phyloP scores from a whole-genome alignment of 2,329 filamentous ascomycete genomes.

The Alternaria atra region DNA sequence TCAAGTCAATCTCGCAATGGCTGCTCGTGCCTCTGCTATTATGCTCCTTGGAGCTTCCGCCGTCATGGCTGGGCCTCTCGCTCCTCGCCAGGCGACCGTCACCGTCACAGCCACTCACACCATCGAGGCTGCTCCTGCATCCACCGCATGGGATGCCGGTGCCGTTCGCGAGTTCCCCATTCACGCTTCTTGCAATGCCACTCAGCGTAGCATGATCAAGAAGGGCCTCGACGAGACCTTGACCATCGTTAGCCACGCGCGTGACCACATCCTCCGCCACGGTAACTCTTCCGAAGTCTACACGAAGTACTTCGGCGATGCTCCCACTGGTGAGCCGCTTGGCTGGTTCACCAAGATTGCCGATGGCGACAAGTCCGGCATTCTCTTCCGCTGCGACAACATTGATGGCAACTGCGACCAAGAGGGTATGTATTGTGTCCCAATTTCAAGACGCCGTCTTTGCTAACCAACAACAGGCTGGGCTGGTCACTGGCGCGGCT shows the following conservation, averaged over 20 bases:
- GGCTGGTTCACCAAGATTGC: constrained; percentile 71
- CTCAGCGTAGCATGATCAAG: constrained; percentile 65
- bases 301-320: constrained; percentile 72
- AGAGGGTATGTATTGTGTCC: constrained; percentile 29
- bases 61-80: constrained; percentile 38
- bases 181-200: constrained; percentile 72
- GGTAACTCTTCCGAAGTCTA: constrained; percentile 68
- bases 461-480: constrained; percentile 57
- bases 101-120: constrained; percentile 34
- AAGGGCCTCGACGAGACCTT: constrained; percentile 67
- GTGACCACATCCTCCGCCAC: constrained; percentile 67
- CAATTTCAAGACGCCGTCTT: not conserved
- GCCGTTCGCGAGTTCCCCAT: constrained; percentile 59
- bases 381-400: constrained; percentile 74
- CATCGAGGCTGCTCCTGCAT: constrained; percentile 6
- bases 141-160: constrained; percentile 48
- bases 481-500: constrained; percentile 74
- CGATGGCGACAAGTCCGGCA: constrained; percentile 64
- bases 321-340: constrained; percentile 64
- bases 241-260: constrained; percentile 67
- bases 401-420: constrained; percentile 69
- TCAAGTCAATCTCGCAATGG: constrained; percentile 29
- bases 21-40: constrained; percentile 30
- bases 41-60: constrained; percentile 40
- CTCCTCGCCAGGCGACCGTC: constrained; percentile 32